Percentiles rank a stretch among this genome's conserved stretches.
Evolutionary conservation across 306 rosid species (phyloP).

Genomic region (Clitoria ternatea): DNA sequence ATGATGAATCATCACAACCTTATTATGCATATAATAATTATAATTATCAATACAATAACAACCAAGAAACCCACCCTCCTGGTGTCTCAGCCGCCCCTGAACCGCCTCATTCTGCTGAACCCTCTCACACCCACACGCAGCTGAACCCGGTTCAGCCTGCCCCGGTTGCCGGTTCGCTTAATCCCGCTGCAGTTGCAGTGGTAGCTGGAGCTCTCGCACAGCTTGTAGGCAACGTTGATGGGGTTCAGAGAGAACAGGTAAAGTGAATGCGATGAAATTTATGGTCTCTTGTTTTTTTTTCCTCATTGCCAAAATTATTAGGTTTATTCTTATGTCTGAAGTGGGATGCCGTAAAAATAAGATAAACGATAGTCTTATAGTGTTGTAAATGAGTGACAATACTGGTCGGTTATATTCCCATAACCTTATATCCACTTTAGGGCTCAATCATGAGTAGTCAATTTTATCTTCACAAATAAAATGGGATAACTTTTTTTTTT

Average conservation of each 20-base stretch:
- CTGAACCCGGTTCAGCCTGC: neutral
- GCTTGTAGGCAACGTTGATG: slow-evolving; percentile 3
- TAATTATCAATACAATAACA: neutral
- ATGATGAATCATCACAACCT: slow-evolving; percentile 13
- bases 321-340: neutral
- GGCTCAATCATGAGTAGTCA: neutral
- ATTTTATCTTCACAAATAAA: too few relatives aligned
- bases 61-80: slow-evolving; percentile 3
- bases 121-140: neutral
- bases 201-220: neutral
- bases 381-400: neutral
- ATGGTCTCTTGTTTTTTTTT: neutral
- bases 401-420: neutral
- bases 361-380: neutral
- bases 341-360: neutral
- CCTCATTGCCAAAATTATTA: neutral
- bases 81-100: neutral
- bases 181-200: neutral
- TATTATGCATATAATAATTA: neutral
- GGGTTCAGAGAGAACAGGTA: neutral
- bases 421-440: neutral
- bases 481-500: too few relatives aligned
- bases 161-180: neutral
- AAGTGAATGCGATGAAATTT: neutral
- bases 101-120: neutral